Evolutionary conservation across 331 rosid species (phyloP).

Genomic region (Acacia pycnantha): DNA sequence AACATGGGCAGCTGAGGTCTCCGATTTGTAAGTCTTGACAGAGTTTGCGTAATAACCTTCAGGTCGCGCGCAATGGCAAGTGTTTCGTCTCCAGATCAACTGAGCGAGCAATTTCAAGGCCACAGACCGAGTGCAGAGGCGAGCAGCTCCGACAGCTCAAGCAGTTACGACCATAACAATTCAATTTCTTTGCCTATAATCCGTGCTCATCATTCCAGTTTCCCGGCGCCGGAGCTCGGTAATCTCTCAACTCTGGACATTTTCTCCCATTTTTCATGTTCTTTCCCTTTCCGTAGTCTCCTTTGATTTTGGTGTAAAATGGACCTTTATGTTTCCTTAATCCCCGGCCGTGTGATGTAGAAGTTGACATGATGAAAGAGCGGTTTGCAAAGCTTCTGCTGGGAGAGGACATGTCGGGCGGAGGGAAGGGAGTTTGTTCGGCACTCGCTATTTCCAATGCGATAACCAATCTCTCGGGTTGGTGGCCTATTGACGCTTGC

Average conservation of each 20-base stretch:
- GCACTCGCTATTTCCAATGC: conserved; percentile 66
- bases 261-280: neutral
- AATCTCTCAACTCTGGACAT: neutral
- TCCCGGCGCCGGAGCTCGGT: conserved; percentile 31
- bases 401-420: conserved; percentile 71
- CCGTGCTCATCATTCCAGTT: neutral
- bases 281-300: neutral
- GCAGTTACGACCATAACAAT: neutral
- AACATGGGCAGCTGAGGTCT: neutral
- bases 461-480: conserved; percentile 62
- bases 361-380: conserved; percentile 58
- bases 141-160: conserved; percentile 42
- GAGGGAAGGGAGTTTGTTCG: conserved; percentile 57
- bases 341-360: conserved; percentile 12
- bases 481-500: neutral
- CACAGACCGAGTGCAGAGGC: conserved; percentile 27
- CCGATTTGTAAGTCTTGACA: neutral
- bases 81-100: conserved; percentile 38
- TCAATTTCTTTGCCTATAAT: conserved; percentile 24
- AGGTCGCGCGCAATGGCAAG: conserved; percentile 28
- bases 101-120: conserved; percentile 34
- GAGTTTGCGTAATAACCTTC: neutral
- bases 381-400: conserved; percentile 62
- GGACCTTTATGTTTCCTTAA: neutral
- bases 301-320: neutral